Conservation (phyloP, 2,329 filamentous ascomycete species). For the Monosporascus sp. region DNA sequence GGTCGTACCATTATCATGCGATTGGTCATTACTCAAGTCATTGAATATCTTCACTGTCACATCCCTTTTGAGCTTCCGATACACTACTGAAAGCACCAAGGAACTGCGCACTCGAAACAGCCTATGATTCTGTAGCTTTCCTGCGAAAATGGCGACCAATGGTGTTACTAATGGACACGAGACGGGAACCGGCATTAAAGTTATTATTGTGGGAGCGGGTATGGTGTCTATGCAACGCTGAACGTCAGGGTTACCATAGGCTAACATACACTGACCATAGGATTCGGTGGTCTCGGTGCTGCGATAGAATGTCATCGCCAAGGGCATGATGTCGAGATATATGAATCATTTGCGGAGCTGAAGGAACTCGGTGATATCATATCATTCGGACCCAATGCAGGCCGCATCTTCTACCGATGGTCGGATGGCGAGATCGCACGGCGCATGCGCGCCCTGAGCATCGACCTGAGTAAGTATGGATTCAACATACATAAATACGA, state of each 20-base stretch:
- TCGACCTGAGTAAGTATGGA: slow-evolving; percentile 46
- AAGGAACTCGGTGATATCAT: slow-evolving; percentile 59
- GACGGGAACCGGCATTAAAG: slow-evolving; percentile 41
- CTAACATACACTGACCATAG: slow-evolving; percentile 23
- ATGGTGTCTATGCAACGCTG: slow-evolving; percentile 11
- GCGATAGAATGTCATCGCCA: slow-evolving; percentile 59
- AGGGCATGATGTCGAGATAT: slow-evolving; percentile 53
- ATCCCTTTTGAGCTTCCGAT: neutral
- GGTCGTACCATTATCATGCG: neutral
- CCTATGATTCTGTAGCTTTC: neutral
- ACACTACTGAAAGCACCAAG: neutral
- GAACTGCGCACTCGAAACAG: no score
- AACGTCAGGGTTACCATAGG: neutral
- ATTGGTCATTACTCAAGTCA: neutral
- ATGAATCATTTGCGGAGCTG: slow-evolving; percentile 52
- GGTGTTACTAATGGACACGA: slow-evolving; percentile 8
- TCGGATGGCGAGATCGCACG: slow-evolving; percentile 39
- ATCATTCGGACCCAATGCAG: slow-evolving; percentile 54
- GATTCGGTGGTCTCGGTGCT: slow-evolving; percentile 56
- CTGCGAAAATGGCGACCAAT: slow-evolving; percentile 13
- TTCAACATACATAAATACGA: slow-evolving; percentile 60
- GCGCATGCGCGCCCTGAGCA: slow-evolving; percentile 44
- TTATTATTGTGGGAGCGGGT: slow-evolving; percentile 45
- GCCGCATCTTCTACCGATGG: slow-evolving; percentile 58
- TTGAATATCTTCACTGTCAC: neutral